A percentile compares a stretch with the other conserved stretches of the same genome.
Conservation (phyloP, 495 filamentous ascomycete species). For the Margaritispora aquatica region DNA sequence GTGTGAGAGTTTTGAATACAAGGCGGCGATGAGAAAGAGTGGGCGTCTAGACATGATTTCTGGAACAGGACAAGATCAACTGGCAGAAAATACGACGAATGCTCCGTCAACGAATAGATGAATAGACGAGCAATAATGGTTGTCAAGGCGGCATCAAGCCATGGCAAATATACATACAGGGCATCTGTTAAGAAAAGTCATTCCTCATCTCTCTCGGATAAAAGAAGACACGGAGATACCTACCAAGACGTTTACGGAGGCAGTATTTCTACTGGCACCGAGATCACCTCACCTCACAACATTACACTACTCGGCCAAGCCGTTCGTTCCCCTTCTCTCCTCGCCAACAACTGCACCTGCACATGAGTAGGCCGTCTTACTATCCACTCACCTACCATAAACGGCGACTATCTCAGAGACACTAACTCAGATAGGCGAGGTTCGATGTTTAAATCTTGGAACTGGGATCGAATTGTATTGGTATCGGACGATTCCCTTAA, state of each 20-base stretch:
- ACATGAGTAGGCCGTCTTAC: background rate
- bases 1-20: background rate
- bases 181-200: background rate
- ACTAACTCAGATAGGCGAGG: background rate
- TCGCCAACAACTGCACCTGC: background rate
- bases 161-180: background rate
- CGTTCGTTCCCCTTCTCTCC: background rate
- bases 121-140: background rate
- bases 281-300: too few species aligned
- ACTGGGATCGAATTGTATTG: background rate
- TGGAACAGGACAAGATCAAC: background rate
- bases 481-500: background rate
- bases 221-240: background rate
- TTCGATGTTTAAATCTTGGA: background rate
- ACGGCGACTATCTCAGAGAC: background rate
- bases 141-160: too few species aligned
- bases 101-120: too few species aligned
- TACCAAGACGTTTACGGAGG: too few species aligned
- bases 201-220: background rate
- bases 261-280: too few species aligned
- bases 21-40: background rate
- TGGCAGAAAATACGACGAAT: background rate
- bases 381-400: background rate
- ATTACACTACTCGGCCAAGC: background rate
- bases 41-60: background rate